phyloP scores from a whole-genome alignment of 768 basidiomycete species.

The Suillus cothurnatus region DNA sequence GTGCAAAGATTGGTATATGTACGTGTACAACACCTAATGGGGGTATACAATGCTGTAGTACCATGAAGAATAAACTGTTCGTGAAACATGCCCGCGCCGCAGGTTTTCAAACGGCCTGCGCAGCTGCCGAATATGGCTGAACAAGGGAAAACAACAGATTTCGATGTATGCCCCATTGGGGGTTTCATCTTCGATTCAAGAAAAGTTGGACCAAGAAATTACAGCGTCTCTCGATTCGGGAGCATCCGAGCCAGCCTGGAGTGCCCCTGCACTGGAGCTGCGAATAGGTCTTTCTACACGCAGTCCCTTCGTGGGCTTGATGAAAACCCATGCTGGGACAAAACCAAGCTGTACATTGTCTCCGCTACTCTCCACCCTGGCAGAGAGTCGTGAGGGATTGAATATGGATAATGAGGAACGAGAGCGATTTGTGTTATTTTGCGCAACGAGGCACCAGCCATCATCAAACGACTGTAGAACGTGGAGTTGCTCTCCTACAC shows the following conservation, averaged over 20 bases:
- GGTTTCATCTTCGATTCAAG: neutral
- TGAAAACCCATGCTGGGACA: slow-evolving; percentile 78
- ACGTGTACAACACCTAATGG: neutral
- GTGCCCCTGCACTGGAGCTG: slow-evolving; percentile 49
- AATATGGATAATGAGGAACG: slow-evolving; percentile 47
- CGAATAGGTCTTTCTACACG: slow-evolving; percentile 66
- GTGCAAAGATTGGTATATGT: neutral
- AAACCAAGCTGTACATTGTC: slow-evolving; percentile 66
- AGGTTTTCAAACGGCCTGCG: neutral
- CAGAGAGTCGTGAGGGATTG: slow-evolving; percentile 28
- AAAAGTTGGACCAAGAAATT: slow-evolving; percentile 64
- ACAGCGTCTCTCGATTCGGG: slow-evolving; percentile 47
- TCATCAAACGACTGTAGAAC: slow-evolving; percentile 73
- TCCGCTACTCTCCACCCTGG: slow-evolving; percentile 18
- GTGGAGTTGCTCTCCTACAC: slow-evolving; percentile 58
- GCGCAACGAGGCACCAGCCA: slow-evolving; percentile 77
- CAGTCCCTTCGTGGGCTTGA: slow-evolving; percentile 61
- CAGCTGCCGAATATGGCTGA: neutral
- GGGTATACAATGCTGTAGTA: neutral
- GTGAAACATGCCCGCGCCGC: slow-evolving; percentile 6
- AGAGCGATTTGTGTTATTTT: slow-evolving; percentile 46
- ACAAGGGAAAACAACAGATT: neutral
- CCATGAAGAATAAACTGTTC: neutral
- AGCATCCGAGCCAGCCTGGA: slow-evolving; percentile 47
- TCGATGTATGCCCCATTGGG: neutral